Conservation (phyloP, 306 rosid genomes). For the Begonia loranthoides region DNA sequence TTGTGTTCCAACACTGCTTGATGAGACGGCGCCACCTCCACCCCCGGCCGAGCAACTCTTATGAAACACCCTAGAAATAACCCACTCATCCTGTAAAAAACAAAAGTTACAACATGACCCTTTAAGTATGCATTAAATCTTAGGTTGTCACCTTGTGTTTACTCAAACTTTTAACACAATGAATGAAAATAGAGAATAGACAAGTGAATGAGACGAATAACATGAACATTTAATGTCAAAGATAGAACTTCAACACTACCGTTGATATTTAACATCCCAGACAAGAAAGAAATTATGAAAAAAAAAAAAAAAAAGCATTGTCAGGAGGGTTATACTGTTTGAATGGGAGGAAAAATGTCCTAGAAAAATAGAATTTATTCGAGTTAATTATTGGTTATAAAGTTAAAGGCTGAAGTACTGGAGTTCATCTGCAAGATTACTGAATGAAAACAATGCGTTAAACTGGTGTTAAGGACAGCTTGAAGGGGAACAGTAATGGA, state of each 20-base stretch:
- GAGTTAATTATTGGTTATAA: too few relatives aligned
- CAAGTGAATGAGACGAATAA: not conserved
- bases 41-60: slow-evolving; percentile 17
- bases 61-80: slow-evolving; percentile 55
- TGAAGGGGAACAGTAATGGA: too few relatives aligned
- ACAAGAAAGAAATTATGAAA: too few relatives aligned
- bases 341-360: too few relatives aligned
- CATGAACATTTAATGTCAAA: not conserved
- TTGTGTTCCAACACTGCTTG: slow-evolving; percentile 22
- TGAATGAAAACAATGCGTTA: too few relatives aligned
- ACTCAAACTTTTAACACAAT: too few relatives aligned
- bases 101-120: not conserved
- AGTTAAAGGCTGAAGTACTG: too few relatives aligned
- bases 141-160: not conserved
- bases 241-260: not conserved
- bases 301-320: too few relatives aligned
- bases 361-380: too few relatives aligned
- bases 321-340: too few relatives aligned
- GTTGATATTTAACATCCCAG: not conserved
- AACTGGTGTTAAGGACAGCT: too few relatives aligned
- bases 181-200: not conserved
- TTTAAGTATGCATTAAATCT: not conserved
- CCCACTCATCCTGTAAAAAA: slow-evolving; percentile 51
- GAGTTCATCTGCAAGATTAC: too few relatives aligned
- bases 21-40: slow-evolving; percentile 14